Evolutionary conservation across 129 eudicot genomes (phyloP).

Genomic region (Kitagawia praeruptora): DNA sequence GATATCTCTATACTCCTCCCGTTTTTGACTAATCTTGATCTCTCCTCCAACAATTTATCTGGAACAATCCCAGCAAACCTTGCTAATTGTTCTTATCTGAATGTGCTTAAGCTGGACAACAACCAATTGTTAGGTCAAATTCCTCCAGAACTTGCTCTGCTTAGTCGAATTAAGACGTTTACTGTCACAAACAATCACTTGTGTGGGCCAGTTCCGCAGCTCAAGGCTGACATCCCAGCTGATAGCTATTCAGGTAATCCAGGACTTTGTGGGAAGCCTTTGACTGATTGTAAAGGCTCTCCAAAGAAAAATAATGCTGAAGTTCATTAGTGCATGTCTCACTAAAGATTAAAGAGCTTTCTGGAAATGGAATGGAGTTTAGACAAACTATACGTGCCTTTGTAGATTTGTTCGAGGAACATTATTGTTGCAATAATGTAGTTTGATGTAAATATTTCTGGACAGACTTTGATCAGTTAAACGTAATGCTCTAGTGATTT

Average conservation of each 20-base stretch:
- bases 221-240: neutral
- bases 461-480: neutral
- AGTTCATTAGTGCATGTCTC: constrained; percentile 29
- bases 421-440: neutral
- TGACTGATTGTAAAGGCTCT: constrained; percentile 30
- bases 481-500: neutral
- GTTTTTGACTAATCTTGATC: constrained; percentile 51
- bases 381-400: neutral
- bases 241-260: constrained; percentile 38
- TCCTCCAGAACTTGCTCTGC: constrained; percentile 40
- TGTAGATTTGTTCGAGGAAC: constrained; percentile 3
- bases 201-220: constrained; percentile 52
- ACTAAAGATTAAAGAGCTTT: neutral
- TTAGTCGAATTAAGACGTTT: constrained; percentile 51
- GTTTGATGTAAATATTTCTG: neutral
- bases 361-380: neutral
- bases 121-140: constrained; percentile 66
- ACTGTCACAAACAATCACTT: constrained; percentile 49
- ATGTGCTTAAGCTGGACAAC: constrained; percentile 39
- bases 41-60: constrained; percentile 55
- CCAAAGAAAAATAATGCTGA: constrained; percentile 25
- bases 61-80: constrained; percentile 57
- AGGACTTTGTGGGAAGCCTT: constrained; percentile 65
- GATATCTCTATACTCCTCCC: constrained; percentile 32
- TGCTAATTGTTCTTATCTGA: constrained; percentile 48